Conservation (phyloP, 768 basidiomycete species). For the Tylopilus subfusipes region DNA sequence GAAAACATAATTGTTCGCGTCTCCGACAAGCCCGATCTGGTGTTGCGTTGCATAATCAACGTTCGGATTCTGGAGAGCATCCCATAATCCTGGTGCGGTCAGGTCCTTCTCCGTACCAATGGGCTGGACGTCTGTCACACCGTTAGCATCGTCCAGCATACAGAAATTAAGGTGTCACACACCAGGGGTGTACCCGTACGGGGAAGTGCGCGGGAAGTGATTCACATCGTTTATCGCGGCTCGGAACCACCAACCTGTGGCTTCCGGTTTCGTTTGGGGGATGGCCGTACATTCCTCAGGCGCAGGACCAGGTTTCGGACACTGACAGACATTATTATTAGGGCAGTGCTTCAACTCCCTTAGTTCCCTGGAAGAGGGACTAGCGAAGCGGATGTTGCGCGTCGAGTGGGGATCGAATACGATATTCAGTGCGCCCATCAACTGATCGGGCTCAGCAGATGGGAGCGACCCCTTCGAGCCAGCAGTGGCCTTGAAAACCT, state of each 20-base stretch:
- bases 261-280: slow-evolving; percentile 7
- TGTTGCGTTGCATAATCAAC: neutral
- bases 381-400: slow-evolving; percentile 10
- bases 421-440: slow-evolving; percentile 12
- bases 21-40: slow-evolving; percentile 1
- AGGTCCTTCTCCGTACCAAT: slow-evolving; percentile 2
- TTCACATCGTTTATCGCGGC: neutral
- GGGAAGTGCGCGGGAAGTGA: neutral
- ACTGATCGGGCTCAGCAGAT: neutral
- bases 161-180: neutral
- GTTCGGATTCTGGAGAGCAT: neutral
- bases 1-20: slow-evolving; percentile 6
- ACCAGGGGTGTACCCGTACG: neutral
- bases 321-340: neutral
- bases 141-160: neutral
- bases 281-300: neutral
- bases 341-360: neutral
- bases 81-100: neutral
- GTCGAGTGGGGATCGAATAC: slow-evolving; percentile 10
- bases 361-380: slow-evolving; percentile 2
- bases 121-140: slow-evolving; percentile 3
- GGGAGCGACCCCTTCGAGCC: neutral
- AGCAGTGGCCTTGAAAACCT: neutral
- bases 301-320: neutral
- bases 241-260: slow-evolving; percentile 14